Conservation (phyloP, 75 land plant species). For the Chamaecyparis obtusa region DNA sequence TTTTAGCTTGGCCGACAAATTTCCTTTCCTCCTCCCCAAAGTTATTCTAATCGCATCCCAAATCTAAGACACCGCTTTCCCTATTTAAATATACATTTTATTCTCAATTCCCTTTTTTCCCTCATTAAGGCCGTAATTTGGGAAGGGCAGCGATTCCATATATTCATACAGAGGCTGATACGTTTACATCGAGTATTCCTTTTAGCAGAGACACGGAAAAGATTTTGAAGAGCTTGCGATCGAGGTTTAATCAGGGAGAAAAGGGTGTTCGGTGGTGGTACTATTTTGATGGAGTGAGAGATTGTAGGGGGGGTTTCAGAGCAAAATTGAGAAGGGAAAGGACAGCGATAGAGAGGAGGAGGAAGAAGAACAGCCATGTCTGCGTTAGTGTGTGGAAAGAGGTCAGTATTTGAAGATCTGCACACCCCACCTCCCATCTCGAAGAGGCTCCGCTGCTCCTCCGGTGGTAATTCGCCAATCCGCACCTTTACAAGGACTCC, state of each 20-base stretch:
- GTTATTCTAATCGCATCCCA: no score
- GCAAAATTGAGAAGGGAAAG: neutral
- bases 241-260: neutral
- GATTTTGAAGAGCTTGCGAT: neutral
- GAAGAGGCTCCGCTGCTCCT: constrained; percentile 33
- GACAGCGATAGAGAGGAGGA: neutral
- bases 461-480: constrained; percentile 36
- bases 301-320: neutral
- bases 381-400: constrained; percentile 61
- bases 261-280: neutral
- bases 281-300: neutral
- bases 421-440: constrained; percentile 44
- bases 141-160: neutral
- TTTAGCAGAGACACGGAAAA: neutral
- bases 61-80: no score
- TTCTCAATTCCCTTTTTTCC: no score
- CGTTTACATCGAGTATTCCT: neutral
- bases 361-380: constrained; percentile 39
- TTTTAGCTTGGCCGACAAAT: no score
- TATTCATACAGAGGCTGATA: neutral
- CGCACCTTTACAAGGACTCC: constrained; percentile 13
- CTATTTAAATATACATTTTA: no score
- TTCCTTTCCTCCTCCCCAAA: no score
- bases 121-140: neutral
- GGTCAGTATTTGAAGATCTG: constrained; percentile 51